A percentile compares a stretch with the other conserved stretches of the same genome.
Evolutionary conservation across 805 yeast species (phyloP).

Genomic region (Komagataella ulmi): DNA sequence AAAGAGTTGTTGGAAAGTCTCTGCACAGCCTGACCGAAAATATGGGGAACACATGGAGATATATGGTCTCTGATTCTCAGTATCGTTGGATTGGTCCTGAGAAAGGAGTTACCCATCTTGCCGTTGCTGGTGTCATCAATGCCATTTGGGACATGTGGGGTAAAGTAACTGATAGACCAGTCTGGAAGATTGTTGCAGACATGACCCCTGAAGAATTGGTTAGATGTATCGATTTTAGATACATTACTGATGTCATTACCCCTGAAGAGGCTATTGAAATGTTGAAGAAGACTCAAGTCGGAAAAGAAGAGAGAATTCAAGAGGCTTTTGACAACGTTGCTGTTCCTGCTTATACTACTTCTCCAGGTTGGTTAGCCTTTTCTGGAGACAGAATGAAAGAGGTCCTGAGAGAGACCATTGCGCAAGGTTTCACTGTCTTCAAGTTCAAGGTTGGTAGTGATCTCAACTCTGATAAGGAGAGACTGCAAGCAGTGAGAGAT

Average conservation of each 20-base stretch:
- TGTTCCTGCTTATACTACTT: conserved; percentile 30
- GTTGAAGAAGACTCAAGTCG: conserved; percentile 14
- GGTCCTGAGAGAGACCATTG: conserved; percentile 18
- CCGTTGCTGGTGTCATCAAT: conserved; percentile 25
- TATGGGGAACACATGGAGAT: conserved; percentile 26
- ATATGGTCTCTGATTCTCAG: conserved; percentile 24
- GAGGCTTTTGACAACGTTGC: conserved; percentile 20
- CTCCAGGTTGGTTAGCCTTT: conserved; percentile 31
- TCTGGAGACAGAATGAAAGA: conserved; percentile 24
- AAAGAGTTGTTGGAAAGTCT: conserved; percentile 19
- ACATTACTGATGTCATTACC: conserved; percentile 28
- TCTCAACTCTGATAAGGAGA: conserved; percentile 20
- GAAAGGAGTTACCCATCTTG: conserved; percentile 26
- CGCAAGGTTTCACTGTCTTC: conserved; percentile 24
- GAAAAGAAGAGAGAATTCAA: conserved; percentile 18
- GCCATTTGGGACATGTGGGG: conserved; percentile 32
- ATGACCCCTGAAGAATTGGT: conserved; percentile 27
- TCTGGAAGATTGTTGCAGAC: conserved; percentile 28
- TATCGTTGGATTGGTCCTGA: conserved; percentile 33
- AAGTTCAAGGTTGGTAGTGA: conserved; percentile 27
- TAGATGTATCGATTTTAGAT: conserved; percentile 25
- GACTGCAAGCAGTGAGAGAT: conserved; percentile 23
- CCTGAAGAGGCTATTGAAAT: conserved; percentile 24
- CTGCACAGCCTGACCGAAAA: conserved; percentile 19
- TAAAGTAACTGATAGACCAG: conserved; percentile 20